Evolutionary conservation across 108 stramenopile genomes (phyloP).

Genomic region (Skeletonema menzelii): DNA sequence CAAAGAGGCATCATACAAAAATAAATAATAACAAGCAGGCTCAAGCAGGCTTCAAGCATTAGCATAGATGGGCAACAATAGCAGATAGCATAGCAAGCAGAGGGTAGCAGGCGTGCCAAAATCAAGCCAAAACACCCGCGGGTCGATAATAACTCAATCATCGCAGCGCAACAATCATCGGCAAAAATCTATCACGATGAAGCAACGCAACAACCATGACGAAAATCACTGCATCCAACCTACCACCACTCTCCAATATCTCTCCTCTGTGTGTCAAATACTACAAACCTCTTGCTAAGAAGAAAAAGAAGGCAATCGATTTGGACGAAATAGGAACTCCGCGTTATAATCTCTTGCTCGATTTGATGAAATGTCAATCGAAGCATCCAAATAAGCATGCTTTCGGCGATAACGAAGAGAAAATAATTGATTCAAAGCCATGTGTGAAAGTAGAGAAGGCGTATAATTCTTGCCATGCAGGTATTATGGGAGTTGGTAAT

Average conservation of each 20-base stretch:
- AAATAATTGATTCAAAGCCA: neutral
- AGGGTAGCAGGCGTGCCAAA: too few relatives aligned
- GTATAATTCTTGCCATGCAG: slow-evolving; percentile 32
- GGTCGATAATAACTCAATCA: too few relatives aligned
- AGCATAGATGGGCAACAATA: too few relatives aligned
- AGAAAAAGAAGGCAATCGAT: slow-evolving; percentile 32
- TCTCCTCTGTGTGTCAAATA: slow-evolving; percentile 14
- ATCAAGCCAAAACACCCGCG: too few relatives aligned
- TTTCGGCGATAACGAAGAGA: neutral
- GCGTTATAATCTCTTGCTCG: slow-evolving; percentile 22
- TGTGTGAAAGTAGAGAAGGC: slow-evolving; percentile 31
- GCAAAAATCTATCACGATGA: too few relatives aligned
- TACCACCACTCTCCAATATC: neutral
- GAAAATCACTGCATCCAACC: slow-evolving; percentile 9
- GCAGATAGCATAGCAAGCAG: too few relatives aligned
- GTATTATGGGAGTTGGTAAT: slow-evolving; percentile 42
- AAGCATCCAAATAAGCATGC: slow-evolving; percentile 23
- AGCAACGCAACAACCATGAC: slow-evolving; percentile 21
- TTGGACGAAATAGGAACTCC: slow-evolving; percentile 28
- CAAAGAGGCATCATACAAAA: too few relatives aligned
- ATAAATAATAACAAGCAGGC: too few relatives aligned
- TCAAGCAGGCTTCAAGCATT: too few relatives aligned
- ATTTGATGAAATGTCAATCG: slow-evolving; percentile 31
- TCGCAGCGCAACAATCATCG: too few relatives aligned
- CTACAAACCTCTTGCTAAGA: slow-evolving; percentile 9